phyloP scores from a whole-genome alignment of 2,329 filamentous ascomycete genomes.

The Tolypocladium cylindrosporum region DNA sequence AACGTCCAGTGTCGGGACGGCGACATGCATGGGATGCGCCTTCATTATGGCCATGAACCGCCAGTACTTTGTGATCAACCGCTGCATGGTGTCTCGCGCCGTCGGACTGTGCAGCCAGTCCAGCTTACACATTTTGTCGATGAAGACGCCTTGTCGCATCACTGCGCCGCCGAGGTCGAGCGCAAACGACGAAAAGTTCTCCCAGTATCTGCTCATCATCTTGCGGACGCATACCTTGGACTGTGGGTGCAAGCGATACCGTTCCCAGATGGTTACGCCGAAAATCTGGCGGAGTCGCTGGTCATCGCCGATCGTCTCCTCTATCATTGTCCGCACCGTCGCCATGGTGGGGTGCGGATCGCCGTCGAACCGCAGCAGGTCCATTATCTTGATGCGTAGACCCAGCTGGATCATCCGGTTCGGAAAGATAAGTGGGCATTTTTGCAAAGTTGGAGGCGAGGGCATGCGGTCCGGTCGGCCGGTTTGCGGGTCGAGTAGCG shows the following conservation, averaged over 20 bases:
- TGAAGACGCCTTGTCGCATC: constrained; percentile 54
- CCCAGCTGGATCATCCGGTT: constrained; percentile 44
- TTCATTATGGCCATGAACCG: constrained; percentile 54
- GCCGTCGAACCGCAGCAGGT: constrained; percentile 23
- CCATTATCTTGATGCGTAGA: constrained; percentile 31
- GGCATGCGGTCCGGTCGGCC: constrained; percentile 36
- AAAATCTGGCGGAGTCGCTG: constrained; percentile 30
- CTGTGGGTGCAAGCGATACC: constrained; percentile 11
- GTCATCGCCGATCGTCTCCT: constrained; percentile 29
- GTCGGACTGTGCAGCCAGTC: constrained; percentile 71
- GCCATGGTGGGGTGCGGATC: constrained; percentile 32
- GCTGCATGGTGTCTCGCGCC: constrained; percentile 49
- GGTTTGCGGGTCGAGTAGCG: constrained; percentile 42
- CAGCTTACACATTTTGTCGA: constrained; percentile 65
- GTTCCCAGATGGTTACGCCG: constrained; percentile 7
- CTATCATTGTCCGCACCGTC: constrained; percentile 39
- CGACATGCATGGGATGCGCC: constrained; percentile 31
- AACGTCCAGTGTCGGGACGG: constrained; percentile 64
- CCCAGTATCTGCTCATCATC: constrained; percentile 65
- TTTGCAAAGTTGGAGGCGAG: constrained; percentile 6
- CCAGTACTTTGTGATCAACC: constrained; percentile 54
- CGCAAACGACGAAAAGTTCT: constrained; percentile 53
- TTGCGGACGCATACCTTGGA: constrained; percentile 42
- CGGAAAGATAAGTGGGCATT: constrained; percentile 37
- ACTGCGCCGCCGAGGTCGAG: constrained; percentile 57